Evolutionary conservation across 2,329 filamentous ascomycete species (phyloP).

Genomic region (Ceratocystis colombiana): DNA sequence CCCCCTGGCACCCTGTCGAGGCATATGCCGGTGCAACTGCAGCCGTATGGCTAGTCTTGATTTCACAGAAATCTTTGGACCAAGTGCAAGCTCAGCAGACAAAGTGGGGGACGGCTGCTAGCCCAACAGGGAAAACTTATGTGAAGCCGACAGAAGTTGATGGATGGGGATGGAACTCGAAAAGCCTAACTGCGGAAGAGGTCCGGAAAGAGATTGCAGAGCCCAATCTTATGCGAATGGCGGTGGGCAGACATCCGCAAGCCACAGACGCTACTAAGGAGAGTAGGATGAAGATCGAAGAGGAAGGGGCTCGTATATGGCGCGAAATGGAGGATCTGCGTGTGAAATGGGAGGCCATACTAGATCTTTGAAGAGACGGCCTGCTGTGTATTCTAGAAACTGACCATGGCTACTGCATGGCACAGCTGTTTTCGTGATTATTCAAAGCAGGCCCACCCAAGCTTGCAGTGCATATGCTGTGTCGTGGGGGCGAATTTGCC

Average conservation of each 20-base stretch:
- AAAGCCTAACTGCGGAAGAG: conserved; percentile 28
- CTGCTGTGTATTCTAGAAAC: neutral
- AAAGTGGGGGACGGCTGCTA: conserved; percentile 79
- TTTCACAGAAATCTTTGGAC: conserved; percentile 53
- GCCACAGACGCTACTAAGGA: conserved; percentile 51
- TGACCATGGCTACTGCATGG: neutral
- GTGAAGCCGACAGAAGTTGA: conserved; percentile 73
- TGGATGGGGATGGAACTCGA: conserved; percentile 65
- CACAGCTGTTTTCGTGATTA: neutral
- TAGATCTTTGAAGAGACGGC: conserved; percentile 14
- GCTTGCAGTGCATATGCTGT: neutral
- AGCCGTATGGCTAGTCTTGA: conserved; percentile 67
- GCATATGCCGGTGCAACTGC: conserved; percentile 67
- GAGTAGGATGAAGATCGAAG: conserved; percentile 51
- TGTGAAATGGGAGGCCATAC: conserved; percentile 49
- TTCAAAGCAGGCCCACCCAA: neutral
- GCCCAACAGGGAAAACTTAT: conserved; percentile 46
- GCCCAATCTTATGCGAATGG: conserved; percentile 41
- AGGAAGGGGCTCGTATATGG: conserved; percentile 53
- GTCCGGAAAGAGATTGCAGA: conserved; percentile 36
- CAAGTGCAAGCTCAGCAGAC: conserved; percentile 42
- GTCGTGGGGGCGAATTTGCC: neutral
- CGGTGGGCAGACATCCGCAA: conserved; percentile 49
- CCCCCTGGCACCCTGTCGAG: conserved; percentile 75
- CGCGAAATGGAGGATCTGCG: conserved; percentile 61